These are phyloP conservation scores for Phylloporus scabripes DNA, from an alignment of 768 basidiomycete genomes.

Conservation along the genomic window DNA sequence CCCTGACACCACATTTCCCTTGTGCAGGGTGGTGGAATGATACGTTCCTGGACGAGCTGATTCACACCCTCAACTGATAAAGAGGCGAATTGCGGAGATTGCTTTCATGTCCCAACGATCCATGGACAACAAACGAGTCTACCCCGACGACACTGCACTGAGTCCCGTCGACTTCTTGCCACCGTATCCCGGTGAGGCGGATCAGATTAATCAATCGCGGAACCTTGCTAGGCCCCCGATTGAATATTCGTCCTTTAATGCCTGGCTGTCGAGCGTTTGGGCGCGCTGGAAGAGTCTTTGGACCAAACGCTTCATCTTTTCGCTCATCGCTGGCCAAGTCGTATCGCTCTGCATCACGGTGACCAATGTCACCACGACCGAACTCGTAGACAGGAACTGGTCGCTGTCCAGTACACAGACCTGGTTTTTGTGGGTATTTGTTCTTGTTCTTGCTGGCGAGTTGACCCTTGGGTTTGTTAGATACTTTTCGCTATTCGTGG, in stretches of 20 bases:
- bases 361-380: slow-evolving; percentile 83
- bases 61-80: slow-evolving; percentile 12
- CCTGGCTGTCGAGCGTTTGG: slow-evolving; percentile 49
- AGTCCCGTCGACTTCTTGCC: background rate
- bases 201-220: background rate
- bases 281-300: slow-evolving; percentile 68
- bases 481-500: slow-evolving; percentile 68
- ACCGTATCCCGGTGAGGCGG: background rate
- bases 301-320: slow-evolving; percentile 67
- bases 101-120: slow-evolving; percentile 14
- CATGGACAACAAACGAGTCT: slow-evolving; percentile 23
- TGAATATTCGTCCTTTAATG: slow-evolving; percentile 53
- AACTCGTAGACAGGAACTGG: slow-evolving; percentile 66
- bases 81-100: background rate
- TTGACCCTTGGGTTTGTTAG: slow-evolving; percentile 32
- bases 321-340: slow-evolving; percentile 72
- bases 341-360: slow-evolving; percentile 86
- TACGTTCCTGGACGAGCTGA: slow-evolving; percentile 1
- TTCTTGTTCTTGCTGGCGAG: background rate
- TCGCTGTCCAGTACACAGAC: slow-evolving; percentile 75
- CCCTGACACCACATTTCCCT: slow-evolving; percentile 4
- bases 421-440: slow-evolving; percentile 63
- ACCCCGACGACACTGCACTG: slow-evolving; percentile 10
- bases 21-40: background rate
- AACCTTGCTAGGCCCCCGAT: slow-evolving; percentile 49